phyloP scores from a whole-genome alignment of 2,329 filamentous ascomycete genomes.

The Cercospora zeina region DNA sequence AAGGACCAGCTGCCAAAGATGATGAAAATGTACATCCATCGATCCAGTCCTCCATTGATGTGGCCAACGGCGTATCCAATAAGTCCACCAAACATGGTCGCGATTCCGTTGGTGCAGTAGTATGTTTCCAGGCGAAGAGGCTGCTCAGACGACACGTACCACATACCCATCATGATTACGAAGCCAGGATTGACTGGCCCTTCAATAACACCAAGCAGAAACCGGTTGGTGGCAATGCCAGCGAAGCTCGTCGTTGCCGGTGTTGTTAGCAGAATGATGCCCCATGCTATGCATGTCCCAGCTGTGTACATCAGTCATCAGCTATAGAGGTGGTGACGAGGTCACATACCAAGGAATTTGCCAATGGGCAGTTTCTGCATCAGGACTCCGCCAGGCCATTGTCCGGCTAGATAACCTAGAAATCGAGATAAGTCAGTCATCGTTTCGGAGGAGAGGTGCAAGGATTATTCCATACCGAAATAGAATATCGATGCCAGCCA shows the following conservation, averaged over 20 bases:
- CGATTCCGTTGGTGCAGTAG: constrained; percentile 61
- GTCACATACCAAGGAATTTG: constrained; percentile 43
- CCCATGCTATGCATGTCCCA: constrained; percentile 46
- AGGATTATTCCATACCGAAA: constrained; percentile 41
- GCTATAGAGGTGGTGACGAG: not conserved
- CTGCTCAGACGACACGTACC: constrained; percentile 48
- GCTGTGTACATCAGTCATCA: constrained; percentile 17
- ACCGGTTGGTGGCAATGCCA: constrained; percentile 42
- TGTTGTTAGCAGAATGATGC: constrained; percentile 46
- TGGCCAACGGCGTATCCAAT: constrained; percentile 62
- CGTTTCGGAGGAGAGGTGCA: not conserved
- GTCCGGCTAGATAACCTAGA: constrained; percentile 45
- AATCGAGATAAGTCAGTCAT: not conserved
- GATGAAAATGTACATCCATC: constrained; percentile 61
- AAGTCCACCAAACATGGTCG: constrained; percentile 62
- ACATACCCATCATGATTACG: constrained; percentile 43
- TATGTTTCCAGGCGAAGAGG: constrained; percentile 57
- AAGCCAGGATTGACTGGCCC: constrained; percentile 43
- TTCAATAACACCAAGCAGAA: constrained; percentile 43
- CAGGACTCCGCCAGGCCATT: constrained; percentile 49
- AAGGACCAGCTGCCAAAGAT: constrained; percentile 52
- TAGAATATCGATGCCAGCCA: constrained; percentile 55
- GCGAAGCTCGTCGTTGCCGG: constrained; percentile 46
- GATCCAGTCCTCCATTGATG: constrained; percentile 53
- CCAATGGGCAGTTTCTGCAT: constrained; percentile 51